phyloP scores from a whole-genome alignment of 2,329 filamentous ascomycete species.

The Emmonsia crescens region DNA sequence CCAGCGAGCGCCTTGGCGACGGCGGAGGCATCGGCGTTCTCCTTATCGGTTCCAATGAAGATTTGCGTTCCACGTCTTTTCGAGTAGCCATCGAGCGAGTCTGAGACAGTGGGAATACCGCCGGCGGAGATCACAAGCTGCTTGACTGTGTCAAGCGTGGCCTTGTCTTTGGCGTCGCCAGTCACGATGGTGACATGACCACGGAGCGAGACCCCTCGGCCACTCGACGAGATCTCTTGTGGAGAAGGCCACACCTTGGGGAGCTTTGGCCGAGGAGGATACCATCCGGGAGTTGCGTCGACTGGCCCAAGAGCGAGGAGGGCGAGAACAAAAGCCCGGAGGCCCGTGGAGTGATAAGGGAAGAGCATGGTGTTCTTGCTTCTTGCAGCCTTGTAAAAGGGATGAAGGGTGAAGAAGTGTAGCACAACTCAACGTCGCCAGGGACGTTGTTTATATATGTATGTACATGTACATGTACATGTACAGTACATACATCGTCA shows the following conservation, averaged over 20 bases:
- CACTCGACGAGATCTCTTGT: background rate
- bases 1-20: background rate
- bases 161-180: conserved; percentile 11
- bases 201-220: conserved; percentile 10
- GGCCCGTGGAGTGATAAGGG: background rate
- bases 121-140: background rate
- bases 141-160: conserved; percentile 11
- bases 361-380: background rate
- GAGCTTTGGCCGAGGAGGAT: background rate
- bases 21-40: background rate
- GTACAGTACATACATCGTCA: no score
- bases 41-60: background rate
- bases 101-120: background rate
- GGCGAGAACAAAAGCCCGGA: background rate
- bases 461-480: no score
- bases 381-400: background rate
- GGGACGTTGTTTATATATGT: background rate
- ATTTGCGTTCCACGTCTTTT: background rate
- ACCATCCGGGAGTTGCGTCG: background rate
- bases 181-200: conserved; percentile 14
- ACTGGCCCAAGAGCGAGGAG: background rate
- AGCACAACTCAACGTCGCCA: background rate
- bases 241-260: background rate
- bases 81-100: background rate
- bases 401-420: background rate